Percentiles rank a stretch among this genome's conserved stretches.
Conservation (phyloP, 148 eudicot species). For the Camellia lanceoleosa region DNA sequence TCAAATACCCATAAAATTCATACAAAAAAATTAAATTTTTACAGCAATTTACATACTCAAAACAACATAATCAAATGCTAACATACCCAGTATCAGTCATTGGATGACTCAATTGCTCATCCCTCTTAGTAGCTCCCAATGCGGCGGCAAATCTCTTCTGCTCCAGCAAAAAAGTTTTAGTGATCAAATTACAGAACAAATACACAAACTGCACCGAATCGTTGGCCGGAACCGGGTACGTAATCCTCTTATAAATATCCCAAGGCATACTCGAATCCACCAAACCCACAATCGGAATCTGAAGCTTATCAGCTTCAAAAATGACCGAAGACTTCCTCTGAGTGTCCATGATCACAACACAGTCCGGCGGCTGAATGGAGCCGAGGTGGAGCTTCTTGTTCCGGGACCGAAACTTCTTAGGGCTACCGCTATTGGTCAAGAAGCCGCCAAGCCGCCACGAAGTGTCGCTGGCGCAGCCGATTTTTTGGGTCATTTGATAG, state of each 20-base stretch:
- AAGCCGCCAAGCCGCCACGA: slow-evolving; percentile 77
- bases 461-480: slow-evolving; percentile 43
- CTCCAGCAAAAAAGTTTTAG: slow-evolving; percentile 74
- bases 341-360: slow-evolving; percentile 73
- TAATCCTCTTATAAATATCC: slow-evolving; percentile 58
- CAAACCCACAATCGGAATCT: slow-evolving; percentile 77
- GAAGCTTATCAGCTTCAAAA: slow-evolving; percentile 58
- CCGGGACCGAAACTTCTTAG: slow-evolving; percentile 64
- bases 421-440: slow-evolving; percentile 68
- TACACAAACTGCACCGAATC: slow-evolving; percentile 92
- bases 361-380: slow-evolving; percentile 61
- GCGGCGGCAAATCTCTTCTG: slow-evolving; percentile 35
- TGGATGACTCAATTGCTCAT: slow-evolving; percentile 8
- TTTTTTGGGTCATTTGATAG: slow-evolving; percentile 53
- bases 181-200: slow-evolving; percentile 84
- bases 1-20: too few species aligned
- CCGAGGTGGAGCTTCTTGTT: slow-evolving; percentile 62
- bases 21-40: too few species aligned
- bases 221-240: slow-evolving; percentile 79
- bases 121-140: slow-evolving; percentile 6
- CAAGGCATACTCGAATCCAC: slow-evolving; percentile 64
- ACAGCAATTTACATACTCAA: too few species aligned
- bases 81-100: slow-evolving; percentile 1
- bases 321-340: slow-evolving; percentile 68
- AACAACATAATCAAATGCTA: too few species aligned